Evolutionary conservation across 805 yeast species (phyloP).

Genomic region (Soucietia sequanensis): DNA sequence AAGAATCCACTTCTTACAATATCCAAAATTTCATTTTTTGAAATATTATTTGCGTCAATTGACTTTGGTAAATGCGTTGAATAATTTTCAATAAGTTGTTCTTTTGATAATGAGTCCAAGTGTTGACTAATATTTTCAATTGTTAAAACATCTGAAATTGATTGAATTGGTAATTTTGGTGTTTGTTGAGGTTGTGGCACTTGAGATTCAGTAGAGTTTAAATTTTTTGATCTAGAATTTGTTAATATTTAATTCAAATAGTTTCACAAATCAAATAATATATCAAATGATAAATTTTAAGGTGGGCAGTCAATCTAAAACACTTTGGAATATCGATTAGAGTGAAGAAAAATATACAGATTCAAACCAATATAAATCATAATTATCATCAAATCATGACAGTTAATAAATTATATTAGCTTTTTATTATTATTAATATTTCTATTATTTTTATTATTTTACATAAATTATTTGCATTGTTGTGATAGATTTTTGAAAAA

Average conservation of each 20-base stretch:
- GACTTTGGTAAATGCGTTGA: constrained; percentile 42
- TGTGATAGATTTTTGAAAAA: constrained; percentile 3
- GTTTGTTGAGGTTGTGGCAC: too few relatives aligned
- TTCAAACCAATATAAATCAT: too few relatives aligned
- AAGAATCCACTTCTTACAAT: constrained; percentile 51
- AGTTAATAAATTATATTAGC: too few relatives aligned
- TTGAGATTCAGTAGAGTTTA: not conserved
- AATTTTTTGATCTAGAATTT: constrained; percentile 2
- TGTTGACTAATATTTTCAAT: constrained; percentile 29
- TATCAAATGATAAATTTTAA: too few relatives aligned
- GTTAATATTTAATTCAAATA: constrained; percentile 4
- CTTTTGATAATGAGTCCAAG: constrained; percentile 29
- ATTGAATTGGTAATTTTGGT: constrained; percentile 25
- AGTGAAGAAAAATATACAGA: too few relatives aligned
- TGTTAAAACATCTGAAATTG: constrained; percentile 35
- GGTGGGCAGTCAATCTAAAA: too few relatives aligned
- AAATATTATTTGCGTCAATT: constrained; percentile 24
- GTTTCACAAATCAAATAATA: too few relatives aligned
- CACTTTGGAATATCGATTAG: too few relatives aligned
- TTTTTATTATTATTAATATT: not conserved
- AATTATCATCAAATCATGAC: too few relatives aligned
- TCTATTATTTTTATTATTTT: constrained; percentile 2
- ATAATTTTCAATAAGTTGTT: constrained; percentile 33
- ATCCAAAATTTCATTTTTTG: constrained; percentile 37
- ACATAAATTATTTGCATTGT: constrained; percentile 4